Evolutionary conservation across 179 eudicot species (phyloP).

Genomic region (Camellia oleifera): DNA sequence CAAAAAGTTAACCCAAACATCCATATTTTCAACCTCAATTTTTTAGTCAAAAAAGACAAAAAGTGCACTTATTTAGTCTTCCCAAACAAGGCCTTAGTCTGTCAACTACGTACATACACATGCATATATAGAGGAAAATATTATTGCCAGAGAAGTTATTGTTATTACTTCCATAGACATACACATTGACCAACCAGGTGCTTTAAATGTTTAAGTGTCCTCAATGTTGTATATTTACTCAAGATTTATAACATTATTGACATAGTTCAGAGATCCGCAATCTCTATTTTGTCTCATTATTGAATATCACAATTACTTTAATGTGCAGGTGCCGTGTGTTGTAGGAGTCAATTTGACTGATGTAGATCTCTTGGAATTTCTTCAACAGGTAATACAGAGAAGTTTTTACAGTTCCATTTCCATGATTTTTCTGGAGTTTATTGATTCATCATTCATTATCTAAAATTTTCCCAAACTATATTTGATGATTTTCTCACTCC

Average conservation of each 20-base stretch:
- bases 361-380: slow-evolving; percentile 76
- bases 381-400: slow-evolving; percentile 63
- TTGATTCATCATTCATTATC: neutral
- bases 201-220: neutral
- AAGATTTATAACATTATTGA: neutral
- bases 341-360: slow-evolving; percentile 85
- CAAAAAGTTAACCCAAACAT: too few species aligned
- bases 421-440: neutral
- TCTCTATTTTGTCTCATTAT: neutral
- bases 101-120: neutral
- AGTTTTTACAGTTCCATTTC: neutral
- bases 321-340: slow-evolving; percentile 88
- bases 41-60: too few species aligned
- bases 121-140: neutral
- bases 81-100: neutral
- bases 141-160: neutral
- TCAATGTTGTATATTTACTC: neutral
- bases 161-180: neutral
- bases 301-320: neutral
- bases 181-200: neutral
- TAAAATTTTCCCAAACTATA: neutral
- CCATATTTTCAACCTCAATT: too few species aligned
- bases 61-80: too few species aligned
- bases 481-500: neutral
- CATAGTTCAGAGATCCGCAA: neutral